Percentiles rank a stretch among this genome's conserved stretches.
Conservation (phyloP, 805 yeast species). For the Candida arabinofermentans region DNA sequence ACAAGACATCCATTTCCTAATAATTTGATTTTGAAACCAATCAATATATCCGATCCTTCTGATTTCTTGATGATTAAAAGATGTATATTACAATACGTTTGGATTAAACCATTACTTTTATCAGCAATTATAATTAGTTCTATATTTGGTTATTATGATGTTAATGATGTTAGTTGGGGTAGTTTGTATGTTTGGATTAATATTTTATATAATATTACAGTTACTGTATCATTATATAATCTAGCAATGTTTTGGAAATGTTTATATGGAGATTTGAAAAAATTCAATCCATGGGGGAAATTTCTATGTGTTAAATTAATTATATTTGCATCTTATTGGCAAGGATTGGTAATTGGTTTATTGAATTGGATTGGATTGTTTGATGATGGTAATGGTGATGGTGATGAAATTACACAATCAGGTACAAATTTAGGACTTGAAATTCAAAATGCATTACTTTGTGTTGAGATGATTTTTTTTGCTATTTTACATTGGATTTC, state of each 20-base stretch:
- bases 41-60: slow-evolving; percentile 85
- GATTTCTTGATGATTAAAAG: slow-evolving; percentile 74
- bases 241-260: slow-evolving; percentile 92
- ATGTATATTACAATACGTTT: slow-evolving; percentile 88
- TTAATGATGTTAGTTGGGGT: slow-evolving; percentile 41
- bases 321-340: slow-evolving; percentile 99
- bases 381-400: slow-evolving; percentile 29
- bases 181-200: slow-evolving; percentile 63
- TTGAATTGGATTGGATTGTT: slow-evolving; percentile 46
- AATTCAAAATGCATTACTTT: slow-evolving; percentile 74
- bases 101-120: slow-evolving; percentile 87
- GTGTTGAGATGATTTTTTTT: slow-evolving; percentile 81
- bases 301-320: slow-evolving; percentile 90
- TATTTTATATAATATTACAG: slow-evolving; percentile 71
- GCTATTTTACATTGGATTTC: slow-evolving; percentile 88
- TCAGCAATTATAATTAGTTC: slow-evolving; percentile 46
- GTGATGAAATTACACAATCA: slow-evolving; percentile 30
- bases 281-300: slow-evolving; percentile 87
- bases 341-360: slow-evolving; percentile 60
- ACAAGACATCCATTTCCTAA: slow-evolving; percentile 59
- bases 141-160: slow-evolving; percentile 45
- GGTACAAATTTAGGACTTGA: slow-evolving; percentile 39
- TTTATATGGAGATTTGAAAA: slow-evolving; percentile 68
- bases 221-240: slow-evolving; percentile 76
- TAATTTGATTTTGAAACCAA: slow-evolving; percentile 44